Percentiles rank a stretch among this genome's conserved stretches.
Evolutionary conservation across 2,329 filamentous ascomycete species (phyloP).

Genomic region (Waltergamsia citrina): DNA sequence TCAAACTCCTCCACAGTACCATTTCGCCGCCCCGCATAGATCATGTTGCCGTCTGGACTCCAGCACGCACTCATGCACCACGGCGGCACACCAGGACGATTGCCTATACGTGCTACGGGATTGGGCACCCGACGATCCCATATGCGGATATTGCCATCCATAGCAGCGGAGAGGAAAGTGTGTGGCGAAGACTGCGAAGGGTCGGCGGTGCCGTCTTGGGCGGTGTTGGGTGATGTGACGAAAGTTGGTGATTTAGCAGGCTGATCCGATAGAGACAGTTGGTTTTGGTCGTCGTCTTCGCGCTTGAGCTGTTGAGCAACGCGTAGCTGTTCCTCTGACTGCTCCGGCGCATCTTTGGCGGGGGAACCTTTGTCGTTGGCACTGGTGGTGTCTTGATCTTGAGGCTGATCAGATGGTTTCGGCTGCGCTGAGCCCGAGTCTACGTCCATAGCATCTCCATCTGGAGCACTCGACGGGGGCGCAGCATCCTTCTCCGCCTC

Average conservation of each 20-base stretch:
- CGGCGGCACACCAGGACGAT: conserved; percentile 68
- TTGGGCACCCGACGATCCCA: conserved; percentile 78
- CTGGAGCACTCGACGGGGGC: conserved; percentile 10
- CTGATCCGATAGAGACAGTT: not conserved
- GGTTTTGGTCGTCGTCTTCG: not conserved
- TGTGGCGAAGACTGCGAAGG: conserved; percentile 44
- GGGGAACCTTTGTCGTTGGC: not conserved
- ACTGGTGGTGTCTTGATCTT: conserved; percentile 2
- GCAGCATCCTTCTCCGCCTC: conserved; percentile 14
- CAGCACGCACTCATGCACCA: conserved; percentile 98
- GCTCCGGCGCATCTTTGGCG: not conserved
- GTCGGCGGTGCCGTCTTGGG: not conserved
- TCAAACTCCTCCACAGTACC: conserved; percentile 91
- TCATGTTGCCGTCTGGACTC: conserved; percentile 90
- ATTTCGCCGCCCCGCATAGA: conserved; percentile 87
- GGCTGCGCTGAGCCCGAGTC: conserved; percentile 9
- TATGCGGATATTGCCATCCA: conserved; percentile 80
- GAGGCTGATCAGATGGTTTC: not conserved
- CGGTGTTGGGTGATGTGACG: not conserved
- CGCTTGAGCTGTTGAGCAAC: conserved; percentile 1
- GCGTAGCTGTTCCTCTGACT: conserved; percentile 1
- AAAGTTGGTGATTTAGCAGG: not conserved
- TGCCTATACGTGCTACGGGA: conserved; percentile 71
- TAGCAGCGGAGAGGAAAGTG: conserved; percentile 80
- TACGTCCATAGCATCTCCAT: conserved; percentile 21